Evolutionary conservation across 2,329 filamentous ascomycete species (phyloP).

Genomic region (Cordyceps tenuipes): DNA sequence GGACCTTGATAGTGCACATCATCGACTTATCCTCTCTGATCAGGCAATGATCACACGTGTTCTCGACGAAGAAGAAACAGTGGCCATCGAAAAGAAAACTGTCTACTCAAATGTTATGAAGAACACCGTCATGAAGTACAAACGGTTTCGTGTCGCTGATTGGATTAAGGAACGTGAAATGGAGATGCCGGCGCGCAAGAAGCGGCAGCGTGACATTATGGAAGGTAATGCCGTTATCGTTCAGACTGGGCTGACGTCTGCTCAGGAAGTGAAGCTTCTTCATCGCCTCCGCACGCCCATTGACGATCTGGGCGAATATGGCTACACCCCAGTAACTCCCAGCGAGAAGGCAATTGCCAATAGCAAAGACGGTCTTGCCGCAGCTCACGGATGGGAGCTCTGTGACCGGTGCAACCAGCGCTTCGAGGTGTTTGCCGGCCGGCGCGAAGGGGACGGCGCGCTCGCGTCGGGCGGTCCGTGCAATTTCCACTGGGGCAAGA

Average conservation of each 20-base stretch:
- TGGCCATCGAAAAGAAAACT: constrained; percentile 55
- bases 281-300: constrained; percentile 56
- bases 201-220: constrained; percentile 23
- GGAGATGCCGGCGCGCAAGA: constrained; percentile 29
- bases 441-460: constrained; percentile 66
- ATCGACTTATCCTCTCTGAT: constrained; percentile 46
- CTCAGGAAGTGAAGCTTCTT: constrained; percentile 62
- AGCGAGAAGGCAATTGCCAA: constrained; percentile 56
- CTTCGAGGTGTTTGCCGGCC: constrained; percentile 87
- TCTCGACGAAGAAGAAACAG: constrained; percentile 70
- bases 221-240: constrained; percentile 42
- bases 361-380: constrained; percentile 55
- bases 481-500: constrained; percentile 70
- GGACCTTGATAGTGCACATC: constrained; percentile 37
- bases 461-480: constrained; percentile 72
- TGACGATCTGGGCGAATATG: constrained; percentile 53
- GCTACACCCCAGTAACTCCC: constrained; percentile 67
- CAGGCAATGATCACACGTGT: constrained; percentile 61
- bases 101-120: constrained; percentile 83
- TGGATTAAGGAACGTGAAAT: constrained; percentile 58
- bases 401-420: constrained; percentile 81
- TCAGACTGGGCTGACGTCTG: constrained; percentile 57
- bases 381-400: constrained; percentile 70
- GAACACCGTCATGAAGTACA: constrained; percentile 66
- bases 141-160: constrained; percentile 61